Evolutionary conservation across 805 yeast species (phyloP).

Genomic region (Candida lessepsii): DNA sequence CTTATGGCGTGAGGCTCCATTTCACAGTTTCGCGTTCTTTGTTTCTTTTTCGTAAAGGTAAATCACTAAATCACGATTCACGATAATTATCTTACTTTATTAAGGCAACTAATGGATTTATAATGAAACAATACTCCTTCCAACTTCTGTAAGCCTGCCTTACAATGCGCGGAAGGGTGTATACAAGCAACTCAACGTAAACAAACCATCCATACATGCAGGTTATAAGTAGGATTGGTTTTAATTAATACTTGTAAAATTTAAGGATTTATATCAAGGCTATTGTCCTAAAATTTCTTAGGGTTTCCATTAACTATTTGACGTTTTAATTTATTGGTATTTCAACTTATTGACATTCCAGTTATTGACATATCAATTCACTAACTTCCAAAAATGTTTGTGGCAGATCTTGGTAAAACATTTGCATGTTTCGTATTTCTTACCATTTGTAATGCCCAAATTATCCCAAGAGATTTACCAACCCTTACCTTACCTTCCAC

Average conservation of each 20-base stretch:
- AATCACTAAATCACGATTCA: constrained; percentile 7
- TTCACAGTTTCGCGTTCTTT: not conserved
- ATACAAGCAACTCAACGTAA: constrained; percentile 1
- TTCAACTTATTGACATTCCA: no score
- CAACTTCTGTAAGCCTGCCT: not conserved
- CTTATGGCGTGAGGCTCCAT: no score
- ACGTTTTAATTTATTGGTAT: no score
- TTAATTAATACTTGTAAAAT: not conserved
- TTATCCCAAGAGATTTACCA: constrained; percentile 10
- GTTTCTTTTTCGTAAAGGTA: not conserved
- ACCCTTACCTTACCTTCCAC: constrained; percentile 12
- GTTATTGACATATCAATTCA: not conserved
- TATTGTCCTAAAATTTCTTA: not conserved
- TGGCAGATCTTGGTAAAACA: no score
- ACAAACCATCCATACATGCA: constrained; percentile 1
- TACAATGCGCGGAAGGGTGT: constrained; percentile 4
- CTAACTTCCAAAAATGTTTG: not conserved
- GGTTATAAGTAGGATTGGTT: not conserved
- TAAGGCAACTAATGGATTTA: constrained; percentile 2
- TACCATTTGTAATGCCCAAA: not conserved
- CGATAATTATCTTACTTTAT: constrained; percentile 4
- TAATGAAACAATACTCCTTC: constrained; percentile 5
- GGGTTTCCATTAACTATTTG: not conserved
- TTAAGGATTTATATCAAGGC: not conserved
- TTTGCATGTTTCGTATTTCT: not conserved